Conservation (phyloP, 306 rosid species). For the Sindora glabra region DNA sequence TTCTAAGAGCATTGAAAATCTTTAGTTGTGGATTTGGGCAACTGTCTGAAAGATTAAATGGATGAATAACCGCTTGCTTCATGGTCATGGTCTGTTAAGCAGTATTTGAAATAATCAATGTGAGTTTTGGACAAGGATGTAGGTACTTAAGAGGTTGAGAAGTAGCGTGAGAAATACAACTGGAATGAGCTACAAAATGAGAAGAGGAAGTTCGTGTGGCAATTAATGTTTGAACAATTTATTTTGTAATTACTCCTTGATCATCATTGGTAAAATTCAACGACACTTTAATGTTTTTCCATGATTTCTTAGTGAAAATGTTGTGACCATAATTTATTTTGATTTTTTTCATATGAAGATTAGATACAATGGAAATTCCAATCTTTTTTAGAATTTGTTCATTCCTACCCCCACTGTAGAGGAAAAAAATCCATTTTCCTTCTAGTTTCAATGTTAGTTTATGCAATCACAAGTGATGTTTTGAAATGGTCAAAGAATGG, state of each 20-base stretch:
- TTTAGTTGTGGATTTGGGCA: constrained; percentile 32
- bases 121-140: constrained; percentile 60
- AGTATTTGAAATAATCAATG: constrained; percentile 66
- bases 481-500: no score
- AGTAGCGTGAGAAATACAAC: constrained; percentile 54
- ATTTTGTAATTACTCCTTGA: constrained; percentile 38
- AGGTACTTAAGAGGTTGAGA: constrained; percentile 47
- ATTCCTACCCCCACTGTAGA: no score
- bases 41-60: constrained; percentile 31
- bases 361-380: no score
- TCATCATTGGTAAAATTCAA: constrained; percentile 70
- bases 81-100: constrained; percentile 80
- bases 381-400: no score
- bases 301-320: constrained; percentile 62
- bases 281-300: constrained; percentile 86
- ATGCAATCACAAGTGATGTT: no score
- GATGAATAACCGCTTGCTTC: constrained; percentile 71
- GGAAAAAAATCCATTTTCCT: no score
- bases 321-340: no score
- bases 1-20: constrained; percentile 1
- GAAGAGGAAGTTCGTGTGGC: constrained; percentile 71
- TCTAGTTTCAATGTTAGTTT: no score
- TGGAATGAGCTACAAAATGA: constrained; percentile 77
- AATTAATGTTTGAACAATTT: constrained; percentile 70
- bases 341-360: no score